A percentile compares a stretch with the other conserved stretches of the same genome.
These are phyloP conservation scores for Daldinia sp. DNA, from an alignment of 2,329 filamentous ascomycete species.

Conservation along the genomic window DNA sequence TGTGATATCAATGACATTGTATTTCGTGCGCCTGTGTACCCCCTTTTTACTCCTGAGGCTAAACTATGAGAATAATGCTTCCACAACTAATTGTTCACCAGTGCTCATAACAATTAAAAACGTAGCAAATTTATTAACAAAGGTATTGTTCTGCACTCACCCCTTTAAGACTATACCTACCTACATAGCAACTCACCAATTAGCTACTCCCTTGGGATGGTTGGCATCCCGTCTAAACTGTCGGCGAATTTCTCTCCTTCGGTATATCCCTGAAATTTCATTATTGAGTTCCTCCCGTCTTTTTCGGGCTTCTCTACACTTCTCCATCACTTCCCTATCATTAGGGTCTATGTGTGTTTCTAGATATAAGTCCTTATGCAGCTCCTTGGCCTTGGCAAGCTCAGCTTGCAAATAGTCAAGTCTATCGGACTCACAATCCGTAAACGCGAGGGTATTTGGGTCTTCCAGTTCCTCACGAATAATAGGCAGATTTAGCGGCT, in stretches of 20 bases:
- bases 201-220: conserved; percentile 1
- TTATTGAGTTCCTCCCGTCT: conserved; percentile 17
- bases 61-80: neutral
- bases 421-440: conserved; percentile 19
- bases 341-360: conserved; percentile 11
- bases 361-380: conserved; percentile 16
- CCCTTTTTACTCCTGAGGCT: neutral
- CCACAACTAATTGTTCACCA: neutral
- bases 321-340: conserved; percentile 3
- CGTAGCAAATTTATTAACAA: neutral
- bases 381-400: conserved; percentile 8
- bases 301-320: conserved; percentile 19
- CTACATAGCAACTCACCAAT: conserved; percentile 18
- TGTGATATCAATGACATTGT: neutral
- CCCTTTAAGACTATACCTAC: too few species aligned
- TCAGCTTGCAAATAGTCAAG: conserved; percentile 5
- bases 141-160: neutral
- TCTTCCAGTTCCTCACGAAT: neutral
- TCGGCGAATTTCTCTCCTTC: conserved; percentile 21
- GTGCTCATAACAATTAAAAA: neutral
- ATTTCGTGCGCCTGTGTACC: neutral
- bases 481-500: neutral
- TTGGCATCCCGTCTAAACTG: conserved; percentile 31
- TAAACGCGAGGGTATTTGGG: conserved; percentile 23
- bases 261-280: conserved; percentile 22